Conservation (phyloP, 2,329 filamentous ascomycete species). For the Talaromyces islandicus region DNA sequence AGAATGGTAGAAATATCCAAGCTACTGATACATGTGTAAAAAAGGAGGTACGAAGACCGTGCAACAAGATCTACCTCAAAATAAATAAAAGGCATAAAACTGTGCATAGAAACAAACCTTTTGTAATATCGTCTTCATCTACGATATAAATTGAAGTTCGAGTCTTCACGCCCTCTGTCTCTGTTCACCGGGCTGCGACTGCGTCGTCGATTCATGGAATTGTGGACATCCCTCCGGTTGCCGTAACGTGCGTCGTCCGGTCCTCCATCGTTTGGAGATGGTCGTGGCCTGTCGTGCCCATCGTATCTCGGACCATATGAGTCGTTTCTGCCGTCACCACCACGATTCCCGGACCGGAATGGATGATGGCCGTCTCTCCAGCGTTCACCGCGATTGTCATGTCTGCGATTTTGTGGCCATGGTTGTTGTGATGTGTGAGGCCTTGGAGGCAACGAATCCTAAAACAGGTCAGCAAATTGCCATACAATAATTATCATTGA, state of each 20-base stretch:
- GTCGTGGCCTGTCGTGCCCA: conserved; percentile 9
- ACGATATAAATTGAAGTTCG: conserved; percentile 18
- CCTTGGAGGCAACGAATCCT: conserved; percentile 32
- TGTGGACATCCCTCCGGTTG: conserved; percentile 23
- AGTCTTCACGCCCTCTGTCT: conserved; percentile 19
- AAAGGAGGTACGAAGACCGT: conserved; percentile 1
- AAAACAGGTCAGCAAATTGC: conserved; percentile 10
- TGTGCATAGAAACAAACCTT: not conserved
- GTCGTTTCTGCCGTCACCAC: conserved; percentile 24
- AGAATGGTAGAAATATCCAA: not conserved
- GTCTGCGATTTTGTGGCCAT: conserved; percentile 22
- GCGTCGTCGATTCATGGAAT: conserved; percentile 22
- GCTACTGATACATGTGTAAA: conserved; percentile 1
- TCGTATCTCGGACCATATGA: conserved; percentile 34
- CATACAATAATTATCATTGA: conserved; percentile 7
- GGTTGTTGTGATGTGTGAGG: conserved; percentile 25
- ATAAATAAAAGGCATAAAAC: not conserved
- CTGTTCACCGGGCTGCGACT: conserved; percentile 29
- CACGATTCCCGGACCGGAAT: conserved; percentile 14
- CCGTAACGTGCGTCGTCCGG: conserved; percentile 12
- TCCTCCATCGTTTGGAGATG: not conserved
- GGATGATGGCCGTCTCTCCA: conserved; percentile 25
- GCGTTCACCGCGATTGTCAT: conserved; percentile 21
- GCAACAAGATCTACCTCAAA: not conserved
- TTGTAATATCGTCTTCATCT: conserved; percentile 11